Conservation (phyloP, 179 eudicot species). For the Carnegiea gigantea region DNA sequence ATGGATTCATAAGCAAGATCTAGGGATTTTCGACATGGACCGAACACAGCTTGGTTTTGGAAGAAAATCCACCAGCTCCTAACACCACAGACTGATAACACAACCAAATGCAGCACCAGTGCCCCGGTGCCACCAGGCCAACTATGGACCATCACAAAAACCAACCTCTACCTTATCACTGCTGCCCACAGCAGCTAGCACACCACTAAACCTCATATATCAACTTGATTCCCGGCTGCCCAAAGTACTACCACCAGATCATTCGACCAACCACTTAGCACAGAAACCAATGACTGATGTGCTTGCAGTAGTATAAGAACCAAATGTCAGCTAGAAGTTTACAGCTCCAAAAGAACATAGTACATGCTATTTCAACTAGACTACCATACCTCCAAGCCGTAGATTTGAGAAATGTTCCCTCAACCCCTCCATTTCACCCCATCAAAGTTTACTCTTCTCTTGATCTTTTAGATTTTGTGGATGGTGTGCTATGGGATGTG, state of each 20-base stretch:
- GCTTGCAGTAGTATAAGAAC: neutral
- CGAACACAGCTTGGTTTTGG: neutral
- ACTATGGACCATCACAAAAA: neutral
- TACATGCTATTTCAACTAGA: neutral
- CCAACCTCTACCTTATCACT: neutral
- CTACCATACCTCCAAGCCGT: neutral
- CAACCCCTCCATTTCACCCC: neutral
- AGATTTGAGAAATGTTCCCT: neutral
- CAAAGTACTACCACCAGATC: neutral
- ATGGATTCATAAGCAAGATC: neutral
- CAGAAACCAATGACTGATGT: neutral
- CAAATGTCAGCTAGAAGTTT: neutral
- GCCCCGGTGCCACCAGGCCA: neutral
- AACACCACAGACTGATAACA: neutral
- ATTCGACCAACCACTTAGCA: neutral
- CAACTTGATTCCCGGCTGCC: neutral
- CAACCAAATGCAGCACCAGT: neutral
- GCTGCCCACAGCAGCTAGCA: neutral
- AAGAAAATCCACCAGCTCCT: neutral
- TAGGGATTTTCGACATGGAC: neutral
- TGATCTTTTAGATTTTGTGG: no score
- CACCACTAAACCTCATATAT: neutral
- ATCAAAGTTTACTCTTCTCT: neutral
- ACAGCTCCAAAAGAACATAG: neutral
- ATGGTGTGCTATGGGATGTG: no score